These are phyloP conservation scores for Angomonas deanei DNA, from an alignment of 208 protist species.

Conservation along the genomic window DNA sequence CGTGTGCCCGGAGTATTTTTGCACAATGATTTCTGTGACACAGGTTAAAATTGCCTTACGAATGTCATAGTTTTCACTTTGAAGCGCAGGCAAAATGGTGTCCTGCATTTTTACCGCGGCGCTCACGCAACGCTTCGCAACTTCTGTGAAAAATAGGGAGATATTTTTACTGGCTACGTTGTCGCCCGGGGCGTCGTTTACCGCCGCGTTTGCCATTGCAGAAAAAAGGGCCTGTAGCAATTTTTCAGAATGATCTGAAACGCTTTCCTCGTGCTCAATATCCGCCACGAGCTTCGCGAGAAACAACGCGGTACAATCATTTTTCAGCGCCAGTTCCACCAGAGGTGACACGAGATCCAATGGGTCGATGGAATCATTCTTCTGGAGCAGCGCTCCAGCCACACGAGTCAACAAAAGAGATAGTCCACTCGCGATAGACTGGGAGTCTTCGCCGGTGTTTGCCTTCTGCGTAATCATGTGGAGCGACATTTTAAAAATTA, in stretches of 20 bases:
- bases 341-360: conserved; percentile 62
- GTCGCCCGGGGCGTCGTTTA: conserved; percentile 57
- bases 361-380: conserved; percentile 30
- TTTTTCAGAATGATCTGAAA: conserved; percentile 14
- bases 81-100: conserved; percentile 45
- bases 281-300: conserved; percentile 71
- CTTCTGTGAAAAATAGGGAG: conserved; percentile 70
- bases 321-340: conserved; percentile 74
- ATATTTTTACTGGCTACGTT: conserved; percentile 63
- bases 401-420: conserved; percentile 63
- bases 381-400: conserved; percentile 35
- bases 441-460: conserved; percentile 68
- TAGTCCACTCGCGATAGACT: conserved; percentile 64
- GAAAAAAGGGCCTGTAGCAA: conserved; percentile 60
- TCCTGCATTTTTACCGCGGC: conserved; percentile 58
- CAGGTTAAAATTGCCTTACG: conserved; percentile 79
- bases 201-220: conserved; percentile 43
- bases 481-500: conserved; percentile 59
- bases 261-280: conserved; percentile 53
- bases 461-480: conserved; percentile 84
- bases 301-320: conserved; percentile 63
- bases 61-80: conserved; percentile 84
- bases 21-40: conserved; percentile 77
- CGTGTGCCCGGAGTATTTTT: conserved; percentile 61
- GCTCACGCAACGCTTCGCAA: conserved; percentile 74